Evolutionary conservation across 164 flowering plant genomes (phyloP).

Genomic region (Vitis rotundifolia): DNA sequence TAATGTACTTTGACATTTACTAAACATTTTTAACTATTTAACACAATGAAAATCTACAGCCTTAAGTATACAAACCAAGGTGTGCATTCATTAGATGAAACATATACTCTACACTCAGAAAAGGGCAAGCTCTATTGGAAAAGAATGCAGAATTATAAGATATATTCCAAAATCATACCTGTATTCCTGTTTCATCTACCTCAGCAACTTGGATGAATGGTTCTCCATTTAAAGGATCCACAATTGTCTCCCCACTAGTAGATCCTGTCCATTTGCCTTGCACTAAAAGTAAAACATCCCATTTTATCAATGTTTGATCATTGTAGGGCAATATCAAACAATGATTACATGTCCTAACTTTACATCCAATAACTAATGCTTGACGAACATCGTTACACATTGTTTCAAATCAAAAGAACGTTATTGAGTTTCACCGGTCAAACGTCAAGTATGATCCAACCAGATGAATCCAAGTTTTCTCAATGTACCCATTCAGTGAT

Average conservation of each 20-base stretch:
- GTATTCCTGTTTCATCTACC: constrained; percentile 65
- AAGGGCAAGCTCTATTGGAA: background rate
- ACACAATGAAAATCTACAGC: background rate
- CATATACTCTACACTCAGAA: background rate
- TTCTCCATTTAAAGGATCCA: constrained; percentile 96
- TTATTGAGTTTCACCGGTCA: background rate
- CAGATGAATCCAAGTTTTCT: too few species aligned
- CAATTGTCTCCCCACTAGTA: constrained; percentile 57
- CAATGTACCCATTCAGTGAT: too few species aligned
- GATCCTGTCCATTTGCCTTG: constrained; percentile 86
- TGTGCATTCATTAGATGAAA: background rate
- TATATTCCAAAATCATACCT: constrained; percentile 38
- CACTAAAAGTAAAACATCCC: constrained; percentile 37
- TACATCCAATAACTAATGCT: too few species aligned
- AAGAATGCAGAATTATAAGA: background rate
- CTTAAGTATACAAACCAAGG: background rate
- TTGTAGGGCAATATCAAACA: background rate
- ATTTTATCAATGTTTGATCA: background rate
- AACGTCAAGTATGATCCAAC: too few species aligned
- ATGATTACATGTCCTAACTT: too few species aligned
- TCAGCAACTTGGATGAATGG: constrained; percentile 88
- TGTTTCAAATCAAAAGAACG: too few species aligned
- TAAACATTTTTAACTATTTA: background rate
- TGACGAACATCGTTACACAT: too few species aligned
- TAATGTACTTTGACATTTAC: background rate